Conservation (phyloP, 805 yeast species). For the Jamesozyma lodderae region DNA sequence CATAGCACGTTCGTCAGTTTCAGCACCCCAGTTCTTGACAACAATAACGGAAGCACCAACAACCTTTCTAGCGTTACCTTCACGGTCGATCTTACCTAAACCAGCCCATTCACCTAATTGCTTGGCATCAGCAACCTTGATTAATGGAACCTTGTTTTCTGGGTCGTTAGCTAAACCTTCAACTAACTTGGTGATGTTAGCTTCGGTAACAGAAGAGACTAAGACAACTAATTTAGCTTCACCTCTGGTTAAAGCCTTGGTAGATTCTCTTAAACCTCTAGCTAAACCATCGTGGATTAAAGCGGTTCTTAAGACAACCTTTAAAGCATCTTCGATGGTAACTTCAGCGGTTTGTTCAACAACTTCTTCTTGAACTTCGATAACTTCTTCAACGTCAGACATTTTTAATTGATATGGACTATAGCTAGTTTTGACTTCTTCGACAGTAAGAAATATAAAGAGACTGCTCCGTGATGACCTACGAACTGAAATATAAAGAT, state of each 20-base stretch:
- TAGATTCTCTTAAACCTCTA: constrained; percentile 99
- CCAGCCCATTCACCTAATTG: constrained; percentile 99
- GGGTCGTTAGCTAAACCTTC: constrained; percentile 99
- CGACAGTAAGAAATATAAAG: constrained; percentile 41
- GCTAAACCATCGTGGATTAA: constrained; percentile 99
- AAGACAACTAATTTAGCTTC: constrained; percentile 97
- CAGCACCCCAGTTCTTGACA: constrained; percentile 99
- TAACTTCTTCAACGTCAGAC: constrained; percentile 51
- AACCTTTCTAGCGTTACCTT: constrained; percentile 99
- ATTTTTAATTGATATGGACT: constrained; percentile 10
- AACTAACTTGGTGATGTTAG: constrained; percentile 88
- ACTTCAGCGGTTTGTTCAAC: constrained; percentile 80
- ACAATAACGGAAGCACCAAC: constrained; percentile 99
- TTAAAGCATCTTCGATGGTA: constrained; percentile 96
- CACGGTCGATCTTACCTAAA: constrained; percentile 98
- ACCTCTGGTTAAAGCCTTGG: constrained; percentile 95
- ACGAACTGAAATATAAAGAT: not conserved
- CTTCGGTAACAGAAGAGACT: constrained; percentile 98
- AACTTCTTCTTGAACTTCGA: constrained; percentile 74
- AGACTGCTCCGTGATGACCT: constrained; percentile 50
- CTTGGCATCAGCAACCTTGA: constrained; percentile 99
- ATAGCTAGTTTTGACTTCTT: constrained; percentile 51
- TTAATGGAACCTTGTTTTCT: constrained; percentile 91
- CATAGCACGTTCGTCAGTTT: constrained; percentile 93
- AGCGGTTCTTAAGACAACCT: constrained; percentile 96